These are phyloP conservation scores for Colletotrichum sojae DNA, from an alignment of 2,329 filamentous ascomycete species.

Conservation along the genomic window DNA sequence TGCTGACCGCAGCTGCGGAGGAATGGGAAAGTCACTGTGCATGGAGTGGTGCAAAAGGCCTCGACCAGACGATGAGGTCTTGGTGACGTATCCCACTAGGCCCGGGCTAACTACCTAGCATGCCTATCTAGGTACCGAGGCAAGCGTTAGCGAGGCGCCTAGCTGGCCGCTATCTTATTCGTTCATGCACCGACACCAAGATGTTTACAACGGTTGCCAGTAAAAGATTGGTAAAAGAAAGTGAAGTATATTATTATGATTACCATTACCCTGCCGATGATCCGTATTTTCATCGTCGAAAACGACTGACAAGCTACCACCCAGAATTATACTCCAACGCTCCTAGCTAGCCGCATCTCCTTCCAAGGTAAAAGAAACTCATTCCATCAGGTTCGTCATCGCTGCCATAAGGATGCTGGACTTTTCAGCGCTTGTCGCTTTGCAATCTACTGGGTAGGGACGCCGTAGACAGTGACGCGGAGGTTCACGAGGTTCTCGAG, in stretches of 20 bases:
- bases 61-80: too few species aligned
- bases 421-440: background rate
- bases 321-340: background rate
- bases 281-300: background rate
- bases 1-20: background rate
- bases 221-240: background rate
- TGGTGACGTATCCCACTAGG: background rate
- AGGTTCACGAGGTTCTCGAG: background rate
- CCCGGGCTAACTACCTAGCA: background rate
- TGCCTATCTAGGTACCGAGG: too few species aligned
- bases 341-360: background rate
- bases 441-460: background rate
- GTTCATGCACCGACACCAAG: too few species aligned
- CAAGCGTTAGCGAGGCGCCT: background rate
- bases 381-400: background rate
- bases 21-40: too few species aligned
- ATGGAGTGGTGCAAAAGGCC: too few species aligned
- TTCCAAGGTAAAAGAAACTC: background rate
- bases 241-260: background rate
- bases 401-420: background rate
- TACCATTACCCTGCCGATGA: background rate
- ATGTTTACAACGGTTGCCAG: too few species aligned
- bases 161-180: background rate
- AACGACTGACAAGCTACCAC: background rate
- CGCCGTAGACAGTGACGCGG: background rate